A percentile compares a stretch with the other conserved stretches of the same genome.
Evolutionary conservation across 305 asterid genomes (phyloP).

Genomic region (Solanum chacoense): DNA sequence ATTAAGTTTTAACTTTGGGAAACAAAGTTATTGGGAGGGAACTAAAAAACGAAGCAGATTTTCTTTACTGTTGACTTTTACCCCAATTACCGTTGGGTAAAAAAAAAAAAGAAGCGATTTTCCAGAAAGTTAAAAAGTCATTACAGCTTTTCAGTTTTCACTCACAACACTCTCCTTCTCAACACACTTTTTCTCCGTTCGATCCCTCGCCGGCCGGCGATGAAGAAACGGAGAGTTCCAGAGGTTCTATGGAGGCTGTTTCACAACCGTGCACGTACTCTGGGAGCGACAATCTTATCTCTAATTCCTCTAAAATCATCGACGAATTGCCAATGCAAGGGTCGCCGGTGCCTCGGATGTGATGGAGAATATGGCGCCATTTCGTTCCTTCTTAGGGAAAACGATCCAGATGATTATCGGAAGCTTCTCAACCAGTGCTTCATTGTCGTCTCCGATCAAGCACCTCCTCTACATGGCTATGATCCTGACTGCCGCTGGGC

Average conservation of each 20-base stretch:
- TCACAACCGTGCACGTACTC: slow-evolving; percentile 52
- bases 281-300: slow-evolving; percentile 45
- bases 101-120: background rate
- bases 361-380: slow-evolving; percentile 24
- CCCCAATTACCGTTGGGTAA: background rate
- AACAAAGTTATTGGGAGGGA: background rate
- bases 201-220: background rate
- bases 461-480: slow-evolving; percentile 39
- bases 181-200: background rate
- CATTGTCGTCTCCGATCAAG: slow-evolving; percentile 44
- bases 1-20: background rate
- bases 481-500: slow-evolving; percentile 47
- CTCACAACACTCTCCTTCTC: background rate
- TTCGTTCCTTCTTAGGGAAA: slow-evolving; percentile 36
- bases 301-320: slow-evolving; percentile 25
- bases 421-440: slow-evolving; percentile 45
- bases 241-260: slow-evolving; percentile 58
- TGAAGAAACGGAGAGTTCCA: slow-evolving; percentile 45
- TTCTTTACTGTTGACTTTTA: background rate
- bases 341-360: slow-evolving; percentile 58
- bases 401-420: slow-evolving; percentile 51
- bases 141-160: background rate
- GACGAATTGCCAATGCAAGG: slow-evolving; percentile 39
- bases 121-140: background rate
- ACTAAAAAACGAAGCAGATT: background rate